phyloP scores from a whole-genome alignment of 75 land plant genomes.

The Sequoia sempervirens region DNA sequence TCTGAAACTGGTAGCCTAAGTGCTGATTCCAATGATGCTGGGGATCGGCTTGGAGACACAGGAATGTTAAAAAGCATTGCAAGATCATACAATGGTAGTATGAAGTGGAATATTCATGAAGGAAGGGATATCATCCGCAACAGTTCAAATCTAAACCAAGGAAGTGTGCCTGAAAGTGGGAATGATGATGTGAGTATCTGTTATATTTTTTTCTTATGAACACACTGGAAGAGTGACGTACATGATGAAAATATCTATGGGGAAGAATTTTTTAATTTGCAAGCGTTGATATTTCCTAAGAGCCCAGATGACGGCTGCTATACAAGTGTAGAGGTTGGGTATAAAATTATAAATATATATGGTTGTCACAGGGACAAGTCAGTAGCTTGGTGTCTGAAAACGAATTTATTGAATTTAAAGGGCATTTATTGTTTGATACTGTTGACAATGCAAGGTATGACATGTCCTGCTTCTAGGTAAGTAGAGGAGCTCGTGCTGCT shows the following conservation, averaged over 20 bases:
- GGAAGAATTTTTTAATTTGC: background rate
- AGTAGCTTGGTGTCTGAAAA: background rate
- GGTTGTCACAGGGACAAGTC: background rate
- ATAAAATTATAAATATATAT: background rate
- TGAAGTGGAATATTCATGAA: constrained; percentile 40
- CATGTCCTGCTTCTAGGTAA: background rate
- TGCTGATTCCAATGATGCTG: constrained; percentile 49
- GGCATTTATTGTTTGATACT: background rate
- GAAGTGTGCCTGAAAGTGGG: constrained; percentile 18
- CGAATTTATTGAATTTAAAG: background rate
- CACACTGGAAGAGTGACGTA: background rate
- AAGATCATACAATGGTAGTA: constrained; percentile 30
- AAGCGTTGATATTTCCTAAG: background rate
- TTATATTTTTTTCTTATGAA: background rate
- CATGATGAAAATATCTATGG: background rate
- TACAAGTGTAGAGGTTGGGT: background rate
- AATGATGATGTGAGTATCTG: constrained; percentile 45
- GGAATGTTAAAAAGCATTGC: constrained; percentile 21
- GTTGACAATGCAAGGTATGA: background rate
- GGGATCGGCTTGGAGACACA: constrained; percentile 29
- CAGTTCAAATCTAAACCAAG: constrained; percentile 28
- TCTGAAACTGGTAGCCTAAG: constrained; percentile 70
- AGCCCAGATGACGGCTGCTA: background rate
- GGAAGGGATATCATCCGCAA: constrained; percentile 27
- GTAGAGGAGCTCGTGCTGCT: background rate